Percentiles rank a stretch among this genome's conserved stretches.
phyloP scores from a whole-genome alignment of 371 early-diverging fungal species.

The Mucor sp. region DNA sequence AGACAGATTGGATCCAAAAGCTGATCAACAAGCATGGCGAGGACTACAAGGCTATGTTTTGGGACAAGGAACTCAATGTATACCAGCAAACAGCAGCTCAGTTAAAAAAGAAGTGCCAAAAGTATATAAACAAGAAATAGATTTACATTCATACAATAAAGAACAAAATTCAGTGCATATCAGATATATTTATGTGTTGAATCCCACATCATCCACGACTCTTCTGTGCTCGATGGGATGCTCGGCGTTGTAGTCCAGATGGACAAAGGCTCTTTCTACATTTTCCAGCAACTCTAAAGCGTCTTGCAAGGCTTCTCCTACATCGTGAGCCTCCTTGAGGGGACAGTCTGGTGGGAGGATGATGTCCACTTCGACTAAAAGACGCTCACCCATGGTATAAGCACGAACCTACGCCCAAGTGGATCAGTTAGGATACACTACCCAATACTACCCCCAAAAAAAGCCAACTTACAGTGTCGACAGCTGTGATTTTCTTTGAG shows the following conservation, averaged over 20 bases:
- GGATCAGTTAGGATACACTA: not conserved
- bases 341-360: conserved; percentile 75
- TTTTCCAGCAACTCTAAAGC: conserved; percentile 69
- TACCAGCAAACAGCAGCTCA: conserved; percentile 83
- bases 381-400: conserved; percentile 61
- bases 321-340: conserved; percentile 75
- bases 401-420: conserved; percentile 23
- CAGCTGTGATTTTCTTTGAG: conserved; percentile 52
- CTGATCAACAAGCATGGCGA: conserved; percentile 80
- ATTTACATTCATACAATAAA: not conserved
- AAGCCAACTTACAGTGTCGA: conserved; percentile 55
- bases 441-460: no score
- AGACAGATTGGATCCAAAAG: conserved; percentile 62
- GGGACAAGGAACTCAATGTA: conserved; percentile 83
- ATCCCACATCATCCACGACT: conserved; percentile 29
- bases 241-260: conserved; percentile 70
- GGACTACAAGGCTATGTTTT: conserved; percentile 86
- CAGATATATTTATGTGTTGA: conserved; percentile 4
- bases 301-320: conserved; percentile 78
- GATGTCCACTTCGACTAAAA: conserved; percentile 80
- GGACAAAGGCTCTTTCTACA: conserved; percentile 84
- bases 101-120: conserved; percentile 65
- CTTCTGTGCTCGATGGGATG: conserved; percentile 67
- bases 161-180: not conserved
- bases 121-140: conserved; percentile 16